phyloP scores from a whole-genome alignment of 192 early-diverging fungal species.

The Chytriomyces confervae region DNA sequence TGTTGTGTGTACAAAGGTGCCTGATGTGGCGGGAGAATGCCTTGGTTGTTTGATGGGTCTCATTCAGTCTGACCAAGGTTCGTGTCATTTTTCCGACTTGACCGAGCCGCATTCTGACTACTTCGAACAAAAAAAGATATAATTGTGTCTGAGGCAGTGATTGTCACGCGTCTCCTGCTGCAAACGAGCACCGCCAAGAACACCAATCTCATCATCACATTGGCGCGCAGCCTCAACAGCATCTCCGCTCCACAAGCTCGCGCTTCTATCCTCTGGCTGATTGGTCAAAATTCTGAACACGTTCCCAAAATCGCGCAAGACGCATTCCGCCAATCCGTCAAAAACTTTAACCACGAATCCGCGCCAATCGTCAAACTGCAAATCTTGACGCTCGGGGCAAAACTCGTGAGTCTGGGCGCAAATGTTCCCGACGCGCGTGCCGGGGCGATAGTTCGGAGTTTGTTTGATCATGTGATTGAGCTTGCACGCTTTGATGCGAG shows the following conservation, averaged over 20 bases:
- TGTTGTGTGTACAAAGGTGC: slow-evolving; percentile 14
- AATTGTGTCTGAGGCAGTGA: slow-evolving; percentile 76
- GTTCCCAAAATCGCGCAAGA: slow-evolving; percentile 77
- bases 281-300: slow-evolving; percentile 76
- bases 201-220: slow-evolving; percentile 37
- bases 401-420: slow-evolving; percentile 55
- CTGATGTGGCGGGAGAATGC: slow-evolving; percentile 59
- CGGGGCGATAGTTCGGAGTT: slow-evolving; percentile 26
- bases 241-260: slow-evolving; percentile 76
- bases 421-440: slow-evolving; percentile 9
- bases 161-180: slow-evolving; percentile 75
- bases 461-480: slow-evolving; percentile 80
- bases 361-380: slow-evolving; percentile 78
- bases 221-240: slow-evolving; percentile 66
- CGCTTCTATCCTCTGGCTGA: slow-evolving; percentile 85
- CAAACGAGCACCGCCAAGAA: slow-evolving; percentile 29
- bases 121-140: slow-evolving; percentile 55
- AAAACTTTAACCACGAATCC: slow-evolving; percentile 60
- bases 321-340: slow-evolving; percentile 77
- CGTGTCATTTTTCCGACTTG: not conserved
- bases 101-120: not conserved
- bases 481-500: slow-evolving; percentile 88
- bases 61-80: slow-evolving; percentile 37
- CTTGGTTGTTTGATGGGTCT: slow-evolving; percentile 44
- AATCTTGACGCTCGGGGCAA: slow-evolving; percentile 79